These are phyloP conservation scores for Lodderomyces beijingensis DNA, from an alignment of 1,139 yeast genomes.

Conservation along the genomic window DNA sequence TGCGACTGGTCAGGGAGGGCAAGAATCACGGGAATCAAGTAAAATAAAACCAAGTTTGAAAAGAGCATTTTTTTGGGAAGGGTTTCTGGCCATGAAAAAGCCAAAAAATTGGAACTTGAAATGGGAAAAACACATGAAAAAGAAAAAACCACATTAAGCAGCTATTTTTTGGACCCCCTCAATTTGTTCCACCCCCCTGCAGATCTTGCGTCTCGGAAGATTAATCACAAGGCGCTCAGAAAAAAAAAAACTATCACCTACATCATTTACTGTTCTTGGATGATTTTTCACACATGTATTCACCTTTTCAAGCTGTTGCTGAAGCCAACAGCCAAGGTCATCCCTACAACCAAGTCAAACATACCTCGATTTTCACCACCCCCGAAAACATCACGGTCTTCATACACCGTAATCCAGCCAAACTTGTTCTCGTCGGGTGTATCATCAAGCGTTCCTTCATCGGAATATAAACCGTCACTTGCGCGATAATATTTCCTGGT, in stretches of 20 bases:
- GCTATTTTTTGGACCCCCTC: too few species aligned
- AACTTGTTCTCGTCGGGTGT: constrained; percentile 54
- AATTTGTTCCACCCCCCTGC: too few species aligned
- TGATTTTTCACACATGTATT: too few species aligned
- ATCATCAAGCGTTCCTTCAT: constrained; percentile 50
- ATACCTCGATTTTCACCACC: constrained; percentile 31
- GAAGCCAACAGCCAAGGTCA: constrained; percentile 52
- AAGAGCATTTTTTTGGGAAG: too few species aligned
- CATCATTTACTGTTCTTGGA: too few species aligned
- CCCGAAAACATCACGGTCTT: constrained; percentile 29
- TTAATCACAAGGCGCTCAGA: too few species aligned
- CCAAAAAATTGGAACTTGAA: constrained; percentile 2
- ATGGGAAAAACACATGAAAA: background rate
- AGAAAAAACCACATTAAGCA: too few species aligned
- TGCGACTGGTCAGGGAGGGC: constrained; percentile 13
- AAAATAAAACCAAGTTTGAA: constrained; percentile 1
- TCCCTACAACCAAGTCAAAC: constrained; percentile 53
- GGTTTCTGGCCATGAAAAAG: too few species aligned
- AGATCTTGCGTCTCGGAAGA: too few species aligned
- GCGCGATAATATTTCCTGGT: constrained; percentile 36
- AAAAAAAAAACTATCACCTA: too few species aligned
- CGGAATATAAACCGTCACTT: constrained; percentile 52
- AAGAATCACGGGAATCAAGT: background rate
- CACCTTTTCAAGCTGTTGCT: constrained; percentile 28
- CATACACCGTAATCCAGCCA: constrained; percentile 64